These are phyloP conservation scores for Kitagawia praeruptora DNA, from an alignment of 129 eudicot genomes.

Conservation along the genomic window DNA sequence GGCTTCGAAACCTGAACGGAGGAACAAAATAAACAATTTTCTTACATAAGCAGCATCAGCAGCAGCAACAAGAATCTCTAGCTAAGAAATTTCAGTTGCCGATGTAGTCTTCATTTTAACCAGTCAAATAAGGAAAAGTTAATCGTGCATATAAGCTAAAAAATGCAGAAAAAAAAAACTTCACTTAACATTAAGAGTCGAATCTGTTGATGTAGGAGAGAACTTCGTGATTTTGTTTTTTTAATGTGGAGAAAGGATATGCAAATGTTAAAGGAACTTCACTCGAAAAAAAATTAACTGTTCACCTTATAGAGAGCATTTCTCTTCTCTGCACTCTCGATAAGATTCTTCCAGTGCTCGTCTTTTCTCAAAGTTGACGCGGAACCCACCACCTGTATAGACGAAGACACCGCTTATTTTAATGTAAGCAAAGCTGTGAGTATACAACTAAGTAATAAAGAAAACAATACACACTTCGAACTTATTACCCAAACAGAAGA, in stretches of 20 bases:
- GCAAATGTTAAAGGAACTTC: background rate
- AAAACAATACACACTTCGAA: background rate
- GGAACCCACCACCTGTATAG: constrained; percentile 79
- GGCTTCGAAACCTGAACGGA: constrained; percentile 68
- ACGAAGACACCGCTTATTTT: background rate
- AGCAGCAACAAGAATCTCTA: background rate
- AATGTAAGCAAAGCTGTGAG: background rate
- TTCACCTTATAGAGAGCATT: constrained; percentile 54
- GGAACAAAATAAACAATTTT: background rate
- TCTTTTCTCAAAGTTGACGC: constrained; percentile 66
- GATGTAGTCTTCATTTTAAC: background rate
- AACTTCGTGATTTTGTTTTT: background rate
- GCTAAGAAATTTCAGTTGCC: background rate
- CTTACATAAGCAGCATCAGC: background rate
- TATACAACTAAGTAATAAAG: background rate
- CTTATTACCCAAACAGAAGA: constrained; percentile 75
- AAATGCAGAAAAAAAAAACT: background rate
- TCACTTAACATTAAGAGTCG: background rate
- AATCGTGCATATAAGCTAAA: background rate
- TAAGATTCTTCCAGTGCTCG: constrained; percentile 73
- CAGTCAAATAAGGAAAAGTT: background rate
- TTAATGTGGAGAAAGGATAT: background rate
- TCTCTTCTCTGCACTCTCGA: constrained; percentile 74
- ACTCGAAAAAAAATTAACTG: background rate
- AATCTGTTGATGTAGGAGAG: background rate